Percentiles rank a stretch among this genome's conserved stretches.
phyloP scores from a whole-genome alignment of 2,329 filamentous ascomycete genomes.

The Immersiporthe knoxdaviesiana region DNA sequence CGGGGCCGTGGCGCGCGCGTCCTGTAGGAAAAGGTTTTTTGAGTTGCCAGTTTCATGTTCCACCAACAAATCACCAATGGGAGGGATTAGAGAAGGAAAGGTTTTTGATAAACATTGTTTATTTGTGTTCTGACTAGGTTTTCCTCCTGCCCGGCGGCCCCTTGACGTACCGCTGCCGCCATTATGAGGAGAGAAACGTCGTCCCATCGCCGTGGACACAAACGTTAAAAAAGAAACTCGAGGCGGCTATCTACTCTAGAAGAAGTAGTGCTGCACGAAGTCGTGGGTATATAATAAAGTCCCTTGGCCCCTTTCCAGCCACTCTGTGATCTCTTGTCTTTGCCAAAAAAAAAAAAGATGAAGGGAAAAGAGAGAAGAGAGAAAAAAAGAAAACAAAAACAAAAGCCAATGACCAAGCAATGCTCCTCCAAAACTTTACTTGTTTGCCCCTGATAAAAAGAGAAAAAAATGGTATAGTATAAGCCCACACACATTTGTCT shows the following conservation, averaged over 20 bases:
- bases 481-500: slow-evolving; percentile 6
- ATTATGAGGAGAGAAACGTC: slow-evolving; percentile 15
- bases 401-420: background rate
- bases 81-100: background rate
- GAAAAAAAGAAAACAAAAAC: background rate
- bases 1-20: slow-evolving; percentile 26
- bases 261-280: slow-evolving; percentile 3
- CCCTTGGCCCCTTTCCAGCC: background rate
- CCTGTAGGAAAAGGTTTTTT: slow-evolving; percentile 9
- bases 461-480: slow-evolving; percentile 23
- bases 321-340: slow-evolving; percentile 13
- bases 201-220: slow-evolving; percentile 9
- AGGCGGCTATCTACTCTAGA: slow-evolving; percentile 19
- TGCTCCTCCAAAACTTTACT: slow-evolving; percentile 13
- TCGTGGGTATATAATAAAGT: slow-evolving; percentile 18
- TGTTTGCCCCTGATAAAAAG: slow-evolving; percentile 9
- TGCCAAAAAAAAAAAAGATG: background rate
- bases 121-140: slow-evolving; percentile 23
- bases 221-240: slow-evolving; percentile 4
- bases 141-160: too few species aligned
- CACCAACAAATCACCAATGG: slow-evolving; percentile 16
- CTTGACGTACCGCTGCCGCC: slow-evolving; percentile 3
- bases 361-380: background rate
- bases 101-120: slow-evolving; percentile 8
- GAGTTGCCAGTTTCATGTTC: slow-evolving; percentile 13